Evolutionary conservation across 2,329 filamentous ascomycete genomes (phyloP).

Genomic region (Nakataea oryzae): DNA sequence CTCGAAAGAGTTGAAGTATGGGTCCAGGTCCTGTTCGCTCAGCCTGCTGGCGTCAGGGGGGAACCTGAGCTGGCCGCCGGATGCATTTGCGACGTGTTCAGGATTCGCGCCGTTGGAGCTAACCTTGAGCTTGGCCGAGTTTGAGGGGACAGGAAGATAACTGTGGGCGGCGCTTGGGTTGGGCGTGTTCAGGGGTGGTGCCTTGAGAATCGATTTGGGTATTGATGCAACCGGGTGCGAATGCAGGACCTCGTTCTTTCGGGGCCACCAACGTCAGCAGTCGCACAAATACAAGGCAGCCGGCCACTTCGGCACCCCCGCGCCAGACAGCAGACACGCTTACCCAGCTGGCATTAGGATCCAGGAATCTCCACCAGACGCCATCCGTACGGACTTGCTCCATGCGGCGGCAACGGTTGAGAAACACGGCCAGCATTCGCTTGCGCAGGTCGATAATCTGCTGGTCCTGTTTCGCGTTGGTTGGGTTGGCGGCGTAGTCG

Average conservation of each 20-base stretch:
- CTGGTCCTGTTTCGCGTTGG: conserved; percentile 93
- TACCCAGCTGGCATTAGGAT: conserved; percentile 98
- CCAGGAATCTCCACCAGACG: conserved; percentile 95
- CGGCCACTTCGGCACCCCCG: background rate
- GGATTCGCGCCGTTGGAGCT: conserved; percentile 22
- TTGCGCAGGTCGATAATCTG: conserved; percentile 95
- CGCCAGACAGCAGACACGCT: conserved; percentile 12
- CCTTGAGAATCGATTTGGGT: conserved; percentile 88
- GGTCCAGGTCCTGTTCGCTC: conserved; percentile 83
- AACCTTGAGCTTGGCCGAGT: conserved; percentile 76
- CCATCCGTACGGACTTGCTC: conserved; percentile 84
- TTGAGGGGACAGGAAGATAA: conserved; percentile 76
- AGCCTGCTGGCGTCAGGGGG: conserved; percentile 68
- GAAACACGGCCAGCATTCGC: conserved; percentile 90
- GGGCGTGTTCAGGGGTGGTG: conserved; percentile 89
- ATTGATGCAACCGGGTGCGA: conserved; percentile 84
- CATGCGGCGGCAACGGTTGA: conserved; percentile 91
- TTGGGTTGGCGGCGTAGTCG: conserved; percentile 95
- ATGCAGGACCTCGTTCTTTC: conserved; percentile 88
- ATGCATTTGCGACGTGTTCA: conserved; percentile 16
- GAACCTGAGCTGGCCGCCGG: conserved; percentile 57
- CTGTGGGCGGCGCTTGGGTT: conserved; percentile 80
- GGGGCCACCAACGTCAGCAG: conserved; percentile 32
- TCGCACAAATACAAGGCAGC: background rate
- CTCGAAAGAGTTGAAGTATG: conserved; percentile 93